Base-by-base conservation (phyloP, 768 basidiomycete species). In the Gloeophyllum trabeum region DNA sequence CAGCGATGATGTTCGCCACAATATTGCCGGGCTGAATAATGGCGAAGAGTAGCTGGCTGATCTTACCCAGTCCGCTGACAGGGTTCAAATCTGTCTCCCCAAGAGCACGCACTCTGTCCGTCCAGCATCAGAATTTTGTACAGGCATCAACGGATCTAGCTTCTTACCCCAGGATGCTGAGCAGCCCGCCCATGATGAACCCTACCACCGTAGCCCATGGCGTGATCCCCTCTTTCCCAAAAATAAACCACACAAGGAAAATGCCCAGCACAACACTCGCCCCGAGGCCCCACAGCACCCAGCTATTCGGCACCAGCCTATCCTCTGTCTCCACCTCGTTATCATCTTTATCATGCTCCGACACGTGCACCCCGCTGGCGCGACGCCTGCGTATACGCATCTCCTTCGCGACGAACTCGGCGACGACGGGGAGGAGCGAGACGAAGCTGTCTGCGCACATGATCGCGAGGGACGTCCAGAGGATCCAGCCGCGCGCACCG, bases 1-100 rank as follows among this genome's bases (percentile, higher is more conserved):
- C 93, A 2, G 94, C 94, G 35, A 98, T 89, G 54, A 98, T 86
- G 54, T 97, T 98, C 1, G 94, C 94, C n/a, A 96, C 89, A 16
- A 96, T 78, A 54, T 94, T 94, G 19, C 89, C 87, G 2, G 92
- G 91, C 54, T 93, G 90, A 30, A 96, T 73, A 69, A 93, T 82
- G 5, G 92, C 92, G 51, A 98, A 98, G 45, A 96, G 69, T 14
- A 98, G 69, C 54, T 98, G 94, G 18, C 86, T 90, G 47, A 97
- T 81, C 60, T 98, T 98, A 2, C 94, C 94, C 25, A 97, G 68
- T 1, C 92, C 94, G 34, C 87, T 87, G 28, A 92, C 89, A 0
- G 88, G 88, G 54, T 89, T 90, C 26, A 98, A 63, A 58, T 98
- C 94, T 2, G 94, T 98, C 63, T 97, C 93, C 41, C 94, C 94